These are phyloP conservation scores for Teratosphaeria zuluensis DNA, from an alignment of 2,329 filamentous ascomycete species.

Conservation along the genomic window DNA sequence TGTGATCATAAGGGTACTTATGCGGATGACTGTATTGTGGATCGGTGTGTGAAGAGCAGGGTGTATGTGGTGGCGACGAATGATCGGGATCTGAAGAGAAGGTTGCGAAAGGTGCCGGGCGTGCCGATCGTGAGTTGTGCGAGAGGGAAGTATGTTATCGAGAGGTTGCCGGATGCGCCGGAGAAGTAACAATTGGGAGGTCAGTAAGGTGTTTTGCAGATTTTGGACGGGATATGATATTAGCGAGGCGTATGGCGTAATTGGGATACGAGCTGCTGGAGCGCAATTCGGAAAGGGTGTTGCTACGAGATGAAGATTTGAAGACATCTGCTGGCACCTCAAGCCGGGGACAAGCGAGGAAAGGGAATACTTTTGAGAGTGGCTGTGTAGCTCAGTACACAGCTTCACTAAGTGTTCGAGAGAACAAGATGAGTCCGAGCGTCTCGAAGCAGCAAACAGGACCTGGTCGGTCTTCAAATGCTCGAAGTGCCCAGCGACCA, in stretches of 20 bases:
- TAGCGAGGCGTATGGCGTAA: not conserved
- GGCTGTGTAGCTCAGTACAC: too few relatives aligned
- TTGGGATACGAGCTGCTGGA: too few relatives aligned
- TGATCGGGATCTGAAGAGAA: constrained; percentile 70
- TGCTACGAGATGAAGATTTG: too few relatives aligned
- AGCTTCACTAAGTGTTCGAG: too few relatives aligned
- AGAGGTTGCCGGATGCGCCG: constrained; percentile 42
- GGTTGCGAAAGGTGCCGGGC: constrained; percentile 73
- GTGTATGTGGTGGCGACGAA: constrained; percentile 46
- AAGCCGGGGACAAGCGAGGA: too few relatives aligned
- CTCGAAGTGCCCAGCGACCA: too few relatives aligned
- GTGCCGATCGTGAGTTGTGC: constrained; percentile 72
- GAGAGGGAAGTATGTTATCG: constrained; percentile 87
- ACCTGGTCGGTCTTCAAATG: too few relatives aligned
- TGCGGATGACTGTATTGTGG: constrained; percentile 66
- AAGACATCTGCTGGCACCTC: too few relatives aligned
- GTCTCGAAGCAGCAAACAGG: too few relatives aligned
- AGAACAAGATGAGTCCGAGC: too few relatives aligned
- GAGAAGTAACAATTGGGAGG: constrained; percentile 1
- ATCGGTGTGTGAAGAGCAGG: constrained; percentile 36
- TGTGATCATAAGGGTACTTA: constrained; percentile 88
- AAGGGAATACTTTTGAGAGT: too few relatives aligned
- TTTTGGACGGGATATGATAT: not conserved
- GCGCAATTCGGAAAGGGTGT: too few relatives aligned
- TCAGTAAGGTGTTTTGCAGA: not conserved